These are phyloP conservation scores for Aureobasidium sp. DNA, from an alignment of 2,329 filamentous ascomycete genomes.

Conservation along the genomic window DNA sequence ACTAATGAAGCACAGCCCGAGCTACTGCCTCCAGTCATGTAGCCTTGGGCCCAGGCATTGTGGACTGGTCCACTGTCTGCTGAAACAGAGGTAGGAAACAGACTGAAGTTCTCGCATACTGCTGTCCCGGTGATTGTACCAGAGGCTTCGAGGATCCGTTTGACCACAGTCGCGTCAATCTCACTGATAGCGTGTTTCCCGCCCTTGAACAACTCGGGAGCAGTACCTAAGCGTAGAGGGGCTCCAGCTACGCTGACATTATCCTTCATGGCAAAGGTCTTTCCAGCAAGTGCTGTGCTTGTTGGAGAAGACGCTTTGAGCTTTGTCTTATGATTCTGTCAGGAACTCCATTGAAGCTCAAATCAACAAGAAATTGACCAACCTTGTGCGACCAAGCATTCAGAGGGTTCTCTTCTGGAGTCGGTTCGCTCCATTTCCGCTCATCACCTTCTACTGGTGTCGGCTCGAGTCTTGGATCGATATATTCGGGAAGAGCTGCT, in stretches of 20 bases:
- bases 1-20: slow-evolving; percentile 31
- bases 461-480: slow-evolving; percentile 31
- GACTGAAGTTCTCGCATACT: slow-evolving; percentile 44
- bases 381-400: slow-evolving; percentile 39
- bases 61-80: slow-evolving; percentile 42
- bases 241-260: slow-evolving; percentile 42
- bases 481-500: slow-evolving; percentile 29
- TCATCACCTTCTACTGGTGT: slow-evolving; percentile 22
- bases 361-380: background rate
- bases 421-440: slow-evolving; percentile 23
- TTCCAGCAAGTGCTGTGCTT: slow-evolving; percentile 23
- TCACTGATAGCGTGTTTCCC: slow-evolving; percentile 30
- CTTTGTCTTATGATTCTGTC: slow-evolving; percentile 17
- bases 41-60: slow-evolving; percentile 31
- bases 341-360: background rate
- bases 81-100: slow-evolving; percentile 37
- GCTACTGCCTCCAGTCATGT: slow-evolving; percentile 32
- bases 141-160: slow-evolving; percentile 37
- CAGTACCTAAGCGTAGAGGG: slow-evolving; percentile 39
- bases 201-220: slow-evolving; percentile 32
- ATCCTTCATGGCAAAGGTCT: slow-evolving; percentile 40
- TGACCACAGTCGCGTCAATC: slow-evolving; percentile 41
- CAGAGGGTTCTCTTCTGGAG: slow-evolving; percentile 32
- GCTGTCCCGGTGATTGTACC: slow-evolving; percentile 39
- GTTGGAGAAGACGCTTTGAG: slow-evolving; percentile 25